Percentiles rank a stretch among this genome's conserved stretches.
Evolutionary conservation across 1,139 yeast genomes (phyloP).

Genomic region (Kurtzmaniella quercitrusa): DNA sequence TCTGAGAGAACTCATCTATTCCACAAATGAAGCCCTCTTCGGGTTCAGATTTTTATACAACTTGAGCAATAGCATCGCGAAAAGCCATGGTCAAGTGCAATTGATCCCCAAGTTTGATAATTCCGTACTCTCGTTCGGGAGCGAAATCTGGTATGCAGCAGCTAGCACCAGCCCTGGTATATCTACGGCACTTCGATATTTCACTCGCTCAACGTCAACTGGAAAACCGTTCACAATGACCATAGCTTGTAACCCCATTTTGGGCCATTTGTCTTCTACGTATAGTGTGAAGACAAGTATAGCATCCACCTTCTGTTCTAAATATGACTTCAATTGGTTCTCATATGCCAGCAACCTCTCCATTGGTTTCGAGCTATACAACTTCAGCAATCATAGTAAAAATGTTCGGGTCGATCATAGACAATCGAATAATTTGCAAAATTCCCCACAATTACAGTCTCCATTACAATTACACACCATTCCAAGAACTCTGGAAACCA

Average conservation of each 20-base stretch:
- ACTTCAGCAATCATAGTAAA: constrained; percentile 20
- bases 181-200: constrained; percentile 79
- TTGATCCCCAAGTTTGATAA: constrained; percentile 40
- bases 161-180: constrained; percentile 79
- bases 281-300: constrained; percentile 81
- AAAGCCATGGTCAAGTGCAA: constrained; percentile 12
- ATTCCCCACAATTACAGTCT: not conserved
- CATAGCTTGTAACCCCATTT: constrained; percentile 78
- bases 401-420: not conserved
- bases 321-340: constrained; percentile 85
- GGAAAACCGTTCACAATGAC: constrained; percentile 91
- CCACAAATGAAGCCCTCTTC: constrained; percentile 84
- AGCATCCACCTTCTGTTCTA: constrained; percentile 74
- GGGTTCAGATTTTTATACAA: constrained; percentile 82
- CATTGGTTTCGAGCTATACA: constrained; percentile 83
- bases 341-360: constrained; percentile 87
- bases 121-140: constrained; percentile 66
- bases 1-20: constrained; percentile 74
- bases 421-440: not conserved
- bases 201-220: constrained; percentile 81
- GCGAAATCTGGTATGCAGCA: constrained; percentile 89
- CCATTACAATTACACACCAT: not conserved
- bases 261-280: constrained; percentile 87
- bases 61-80: constrained; percentile 20
- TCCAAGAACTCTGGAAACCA: not conserved